These are phyloP conservation scores for Scutellaria galericulata DNA, from an alignment of 257 asterid species.

Conservation along the genomic window DNA sequence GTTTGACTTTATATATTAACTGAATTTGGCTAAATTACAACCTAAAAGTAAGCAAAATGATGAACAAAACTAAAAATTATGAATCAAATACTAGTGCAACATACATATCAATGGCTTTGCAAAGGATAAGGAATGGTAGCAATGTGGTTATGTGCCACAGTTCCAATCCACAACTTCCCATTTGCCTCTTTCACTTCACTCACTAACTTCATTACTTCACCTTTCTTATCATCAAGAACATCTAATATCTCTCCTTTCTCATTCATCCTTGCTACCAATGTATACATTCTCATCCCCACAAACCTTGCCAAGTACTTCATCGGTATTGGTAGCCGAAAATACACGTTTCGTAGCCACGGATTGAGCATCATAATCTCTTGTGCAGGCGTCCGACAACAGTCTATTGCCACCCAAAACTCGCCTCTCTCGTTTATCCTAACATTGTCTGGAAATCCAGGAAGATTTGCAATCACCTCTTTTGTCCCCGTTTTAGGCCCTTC, in stretches of 20 bases:
- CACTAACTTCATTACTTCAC: conserved; percentile 79
- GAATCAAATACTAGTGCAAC: not conserved
- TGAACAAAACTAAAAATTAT: not conserved
- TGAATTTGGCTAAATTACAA: no score
- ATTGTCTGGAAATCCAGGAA: conserved; percentile 93
- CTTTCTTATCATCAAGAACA: conserved; percentile 85
- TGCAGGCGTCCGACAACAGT: conserved; percentile 75
- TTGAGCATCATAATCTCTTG: conserved; percentile 63
- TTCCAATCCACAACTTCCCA: conserved; percentile 92
- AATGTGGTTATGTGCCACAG: conserved; percentile 94
- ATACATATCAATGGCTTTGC: conserved; percentile 16
- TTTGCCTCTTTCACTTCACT: conserved; percentile 84
- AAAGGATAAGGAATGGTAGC: conserved; percentile 73
- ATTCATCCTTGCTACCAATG: conserved; percentile 61
- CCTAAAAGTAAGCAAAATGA: not conserved
- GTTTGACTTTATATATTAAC: no score
- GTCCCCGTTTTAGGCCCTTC: conserved; percentile 66
- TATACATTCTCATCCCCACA: conserved; percentile 78
- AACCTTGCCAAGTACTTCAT: conserved; percentile 66
- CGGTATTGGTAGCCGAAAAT: conserved; percentile 77
- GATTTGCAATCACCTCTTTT: conserved; percentile 56
- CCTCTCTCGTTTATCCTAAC: conserved; percentile 69
- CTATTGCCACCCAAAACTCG: conserved; percentile 89
- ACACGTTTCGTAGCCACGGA: conserved; percentile 77
- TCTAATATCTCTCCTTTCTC: conserved; percentile 74